A percentile compares a stretch with the other conserved stretches of the same genome.
phyloP scores from a whole-genome alignment of 768 basidiomycete genomes.

The Holtermanniella nyarrowii region DNA sequence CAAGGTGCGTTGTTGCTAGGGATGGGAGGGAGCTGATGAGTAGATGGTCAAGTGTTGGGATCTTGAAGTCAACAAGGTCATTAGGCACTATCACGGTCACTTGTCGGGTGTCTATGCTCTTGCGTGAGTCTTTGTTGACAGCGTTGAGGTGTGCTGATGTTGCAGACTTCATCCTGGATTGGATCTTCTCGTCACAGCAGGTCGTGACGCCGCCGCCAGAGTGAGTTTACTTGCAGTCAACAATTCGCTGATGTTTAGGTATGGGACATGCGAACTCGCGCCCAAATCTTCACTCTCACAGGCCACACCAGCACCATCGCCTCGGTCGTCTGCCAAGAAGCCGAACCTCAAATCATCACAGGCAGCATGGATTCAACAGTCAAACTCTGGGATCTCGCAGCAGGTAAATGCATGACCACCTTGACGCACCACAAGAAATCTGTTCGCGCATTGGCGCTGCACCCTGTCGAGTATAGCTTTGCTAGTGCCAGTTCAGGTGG shows the following conservation, averaged over 20 bases:
- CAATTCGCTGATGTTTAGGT: slow-evolving; percentile 39
- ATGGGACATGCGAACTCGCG: slow-evolving; percentile 99
- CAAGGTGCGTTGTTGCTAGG: slow-evolving; percentile 54
- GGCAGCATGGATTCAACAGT: slow-evolving; percentile 98
- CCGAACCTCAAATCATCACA: slow-evolving; percentile 95
- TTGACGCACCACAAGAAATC: slow-evolving; percentile 99
- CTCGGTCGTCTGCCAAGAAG: slow-evolving; percentile 90
- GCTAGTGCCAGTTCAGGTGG: slow-evolving; percentile 94
- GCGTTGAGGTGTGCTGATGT: background rate
- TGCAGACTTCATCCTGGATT: slow-evolving; percentile 79
- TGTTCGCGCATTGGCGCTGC: slow-evolving; percentile 83
- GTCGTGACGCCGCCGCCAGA: slow-evolving; percentile 89
- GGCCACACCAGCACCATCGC: slow-evolving; percentile 94
- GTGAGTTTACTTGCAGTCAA: slow-evolving; percentile 37
- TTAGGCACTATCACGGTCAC: slow-evolving; percentile 96
- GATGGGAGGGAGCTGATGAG: too few relatives aligned
- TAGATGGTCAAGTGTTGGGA: slow-evolving; percentile 99
- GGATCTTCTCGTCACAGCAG: slow-evolving; percentile 87
- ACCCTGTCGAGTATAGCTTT: slow-evolving; percentile 94
- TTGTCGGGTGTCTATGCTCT: slow-evolving; percentile 94
- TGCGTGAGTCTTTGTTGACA: slow-evolving; percentile 37
- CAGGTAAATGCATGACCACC: slow-evolving; percentile 91
- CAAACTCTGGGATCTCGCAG: slow-evolving; percentile 94
- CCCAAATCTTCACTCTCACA: slow-evolving; percentile 81
- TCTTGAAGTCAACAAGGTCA: slow-evolving; percentile 95